A percentile compares a stretch with the other conserved stretches of the same genome.
These are phyloP conservation scores for Sclerotinia nivalis DNA, from an alignment of 2,329 filamentous ascomycete species.

Conservation along the genomic window DNA sequence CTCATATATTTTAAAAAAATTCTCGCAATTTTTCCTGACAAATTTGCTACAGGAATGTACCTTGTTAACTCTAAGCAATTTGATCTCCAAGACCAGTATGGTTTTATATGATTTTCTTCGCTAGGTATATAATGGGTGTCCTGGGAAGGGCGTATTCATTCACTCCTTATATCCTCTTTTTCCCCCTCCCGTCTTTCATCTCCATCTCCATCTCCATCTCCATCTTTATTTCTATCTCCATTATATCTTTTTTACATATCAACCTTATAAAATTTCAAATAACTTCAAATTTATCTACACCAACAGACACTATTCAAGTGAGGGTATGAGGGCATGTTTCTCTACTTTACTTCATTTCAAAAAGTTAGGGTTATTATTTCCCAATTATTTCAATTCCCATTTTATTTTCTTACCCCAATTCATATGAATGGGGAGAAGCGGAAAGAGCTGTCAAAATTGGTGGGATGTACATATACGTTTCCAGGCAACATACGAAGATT, in stretches of 20 bases:
- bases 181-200: neutral
- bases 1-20: too few species aligned
- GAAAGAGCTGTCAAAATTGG: neutral
- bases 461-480: neutral
- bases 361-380: too few species aligned
- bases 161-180: neutral
- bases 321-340: neutral
- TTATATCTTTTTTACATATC: neutral
- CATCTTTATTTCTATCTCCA: neutral
- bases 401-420: neutral
- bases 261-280: neutral
- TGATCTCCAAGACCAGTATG: too few species aligned
- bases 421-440: too few species aligned
- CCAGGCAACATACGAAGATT: neutral
- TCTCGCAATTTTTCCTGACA: too few species aligned
- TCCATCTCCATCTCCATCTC: neutral
- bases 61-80: too few species aligned
- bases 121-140: too few species aligned
- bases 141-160: neutral
- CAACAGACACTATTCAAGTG: neutral
- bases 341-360: neutral
- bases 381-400: neutral
- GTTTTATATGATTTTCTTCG: too few species aligned
- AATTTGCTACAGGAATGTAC: too few species aligned
- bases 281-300: neutral